Evolutionary conservation across 2,329 filamentous ascomycete genomes (phyloP).

Genomic region (Fusarium foetens): DNA sequence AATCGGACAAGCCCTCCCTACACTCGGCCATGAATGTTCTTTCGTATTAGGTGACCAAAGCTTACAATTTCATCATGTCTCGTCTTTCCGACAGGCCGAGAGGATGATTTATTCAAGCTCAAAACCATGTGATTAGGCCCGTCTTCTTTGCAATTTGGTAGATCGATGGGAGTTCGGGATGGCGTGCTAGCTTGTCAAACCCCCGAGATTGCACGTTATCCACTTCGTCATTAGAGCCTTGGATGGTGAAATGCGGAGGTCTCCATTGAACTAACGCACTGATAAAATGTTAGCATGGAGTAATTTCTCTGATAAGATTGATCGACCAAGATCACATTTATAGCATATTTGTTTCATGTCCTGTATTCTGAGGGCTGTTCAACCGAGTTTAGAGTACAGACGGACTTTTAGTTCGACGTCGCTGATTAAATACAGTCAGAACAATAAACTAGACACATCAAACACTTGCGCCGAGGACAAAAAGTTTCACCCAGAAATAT

Average conservation of each 20-base stretch:
- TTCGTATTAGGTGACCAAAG: neutral
- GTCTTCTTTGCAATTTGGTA: neutral
- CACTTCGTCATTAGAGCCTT: neutral
- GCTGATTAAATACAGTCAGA: no score
- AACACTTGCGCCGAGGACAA: no score
- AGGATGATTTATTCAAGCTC: fast-evolving
- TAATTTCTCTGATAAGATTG: fast-evolving
- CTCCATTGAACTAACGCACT: neutral
- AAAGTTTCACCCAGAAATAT: no score
- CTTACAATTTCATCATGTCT: neutral
- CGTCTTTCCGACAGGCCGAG: neutral
- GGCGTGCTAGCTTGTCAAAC: slow-evolving; percentile 8
- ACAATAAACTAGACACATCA: no score
- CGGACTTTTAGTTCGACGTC: no score
- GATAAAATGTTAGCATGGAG: fast-evolving
- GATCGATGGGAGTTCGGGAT: neutral
- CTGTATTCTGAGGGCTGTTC: no score
- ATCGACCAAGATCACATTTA: neutral
- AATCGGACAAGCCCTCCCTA: neutral
- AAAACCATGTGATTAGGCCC: fast-evolving
- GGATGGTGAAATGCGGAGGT: neutral
- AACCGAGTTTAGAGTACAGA: no score
- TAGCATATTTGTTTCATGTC: no score
- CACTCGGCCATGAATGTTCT: neutral
- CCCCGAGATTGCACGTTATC: slow-evolving; percentile 2